phyloP scores from a whole-genome alignment of 1,284 basidiomycete species.

The Trametes polyzona region DNA sequence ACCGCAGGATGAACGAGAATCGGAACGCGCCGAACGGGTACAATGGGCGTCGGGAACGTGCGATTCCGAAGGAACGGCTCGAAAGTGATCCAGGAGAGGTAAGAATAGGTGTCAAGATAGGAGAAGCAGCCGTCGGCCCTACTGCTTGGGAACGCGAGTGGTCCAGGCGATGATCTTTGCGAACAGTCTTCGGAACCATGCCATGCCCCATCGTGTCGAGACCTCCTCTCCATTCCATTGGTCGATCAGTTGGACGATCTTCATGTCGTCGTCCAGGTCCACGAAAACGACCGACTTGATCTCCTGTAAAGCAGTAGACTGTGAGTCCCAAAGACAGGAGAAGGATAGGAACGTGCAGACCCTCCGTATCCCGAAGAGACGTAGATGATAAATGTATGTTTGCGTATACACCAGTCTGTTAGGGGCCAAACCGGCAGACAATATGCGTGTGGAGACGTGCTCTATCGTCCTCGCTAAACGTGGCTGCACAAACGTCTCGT shows the following conservation, averaged over 20 bases:
- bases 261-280: slow-evolving; percentile 64
- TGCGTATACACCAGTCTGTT: slow-evolving; percentile 64
- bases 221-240: slow-evolving; percentile 65
- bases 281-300: slow-evolving; percentile 66
- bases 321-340: background rate
- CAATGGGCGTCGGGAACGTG: no score
- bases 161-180: slow-evolving; percentile 56
- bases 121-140: background rate
- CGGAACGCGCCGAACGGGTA: no score
- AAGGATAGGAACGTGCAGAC: slow-evolving; percentile 31
- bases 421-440: slow-evolving; percentile 58
- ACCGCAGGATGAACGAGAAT: no score
- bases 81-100: no score
- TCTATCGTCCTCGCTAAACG: slow-evolving; percentile 57
- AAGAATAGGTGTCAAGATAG: no score
- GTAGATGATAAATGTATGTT: slow-evolving; percentile 61
- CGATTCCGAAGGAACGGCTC: background rate
- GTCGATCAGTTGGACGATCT: slow-evolving; percentile 62
- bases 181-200: slow-evolving; percentile 51
- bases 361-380: slow-evolving; percentile 56
- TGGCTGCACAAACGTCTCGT: slow-evolving; percentile 44
- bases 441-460: slow-evolving; percentile 54
- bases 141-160: slow-evolving; percentile 33
- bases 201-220: slow-evolving; percentile 49
- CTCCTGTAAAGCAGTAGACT: slow-evolving; percentile 28